Base-by-base conservation (phyloP, 1,284 basidiomycete species). In the Leucoagaricus sp. region DNA sequence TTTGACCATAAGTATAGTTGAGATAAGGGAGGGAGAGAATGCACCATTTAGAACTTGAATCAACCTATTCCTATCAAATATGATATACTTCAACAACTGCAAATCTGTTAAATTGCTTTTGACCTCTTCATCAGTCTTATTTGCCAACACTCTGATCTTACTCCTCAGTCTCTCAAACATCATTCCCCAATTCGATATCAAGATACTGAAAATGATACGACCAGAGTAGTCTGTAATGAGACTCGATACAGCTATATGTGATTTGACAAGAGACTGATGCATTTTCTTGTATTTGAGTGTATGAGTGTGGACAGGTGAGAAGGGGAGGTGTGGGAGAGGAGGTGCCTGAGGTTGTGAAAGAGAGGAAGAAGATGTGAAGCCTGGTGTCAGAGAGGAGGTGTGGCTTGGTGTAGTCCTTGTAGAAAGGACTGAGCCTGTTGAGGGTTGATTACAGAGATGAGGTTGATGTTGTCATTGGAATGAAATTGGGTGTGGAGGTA, bases 171-270 rank as follows among this genome's bases (percentile, higher is more conserved):
- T 83, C 21, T 81, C 75, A 61, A 91, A 83, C 17, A 98, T 89
- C 7, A 93, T 82, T 31, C 76, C 73, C 94, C 95, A 98, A 67
- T 98, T 97, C 19, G 91, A 91, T 0, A 92, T 87, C 6, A 94
- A 96, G 13, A 98, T 81, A 67, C 91, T 89, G 69, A 92, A 96
- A 42, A 97, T 82, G 63, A 96, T 87, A 46, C 88, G 85, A 12
- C 91, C 89, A 5, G 87, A 80, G 63, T 81, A 87, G 66, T 86
- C 84, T 56, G 82, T 78, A 59, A 91, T 86, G 31, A 88, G 74
- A 13, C 76, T 74, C 61, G 83, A 85, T 53, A 91, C 75, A 8
- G 84, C 78, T 47, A 79, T 69, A 2, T 80, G 69, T 2, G 85
- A 85, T 60, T 79, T 82, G 36, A 84, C 75, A 13, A 86, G 75